Evolutionary conservation across 73 alveolate species (phyloP).

Genomic region (Symbiodinium pilosum): DNA sequence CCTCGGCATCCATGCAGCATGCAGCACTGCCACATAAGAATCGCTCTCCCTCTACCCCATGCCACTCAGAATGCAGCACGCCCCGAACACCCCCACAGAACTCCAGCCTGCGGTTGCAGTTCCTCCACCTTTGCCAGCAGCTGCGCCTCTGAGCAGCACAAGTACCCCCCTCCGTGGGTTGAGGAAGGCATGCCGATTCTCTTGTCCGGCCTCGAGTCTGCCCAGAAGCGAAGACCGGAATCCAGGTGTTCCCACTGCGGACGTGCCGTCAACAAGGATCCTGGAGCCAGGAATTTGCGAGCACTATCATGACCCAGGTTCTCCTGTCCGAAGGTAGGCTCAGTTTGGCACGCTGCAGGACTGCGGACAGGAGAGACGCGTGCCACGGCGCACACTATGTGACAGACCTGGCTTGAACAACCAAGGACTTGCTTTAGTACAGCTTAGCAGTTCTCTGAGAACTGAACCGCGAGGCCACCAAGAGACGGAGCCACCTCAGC

Average conservation of each 20-base stretch:
- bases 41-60: not conserved
- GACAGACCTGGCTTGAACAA: slow-evolving; percentile 44
- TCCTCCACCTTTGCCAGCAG: slow-evolving; percentile 59
- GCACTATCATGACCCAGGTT: too few species aligned
- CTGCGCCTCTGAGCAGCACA: slow-evolving; percentile 41
- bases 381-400: slow-evolving; percentile 79
- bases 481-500: slow-evolving; percentile 67
- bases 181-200: not conserved
- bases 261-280: not conserved
- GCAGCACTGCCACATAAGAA: not conserved
- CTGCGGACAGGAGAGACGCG: slow-evolving; percentile 26
- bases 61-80: not conserved
- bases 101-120: slow-evolving; percentile 61
- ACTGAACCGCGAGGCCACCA: slow-evolving; percentile 33
- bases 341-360: not conserved
- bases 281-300: too few species aligned
- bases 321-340: too few species aligned
- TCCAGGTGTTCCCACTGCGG: not conserved
- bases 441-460: not conserved
- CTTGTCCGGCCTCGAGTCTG: slow-evolving; percentile 51
- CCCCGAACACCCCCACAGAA: too few species aligned
- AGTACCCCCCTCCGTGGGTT: not conserved
- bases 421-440: too few species aligned
- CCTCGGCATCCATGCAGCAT: too few species aligned
- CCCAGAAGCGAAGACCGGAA: not conserved